Base-by-base conservation (phyloP, 73 alveolate species). In the Urostyla sp. region DNA sequence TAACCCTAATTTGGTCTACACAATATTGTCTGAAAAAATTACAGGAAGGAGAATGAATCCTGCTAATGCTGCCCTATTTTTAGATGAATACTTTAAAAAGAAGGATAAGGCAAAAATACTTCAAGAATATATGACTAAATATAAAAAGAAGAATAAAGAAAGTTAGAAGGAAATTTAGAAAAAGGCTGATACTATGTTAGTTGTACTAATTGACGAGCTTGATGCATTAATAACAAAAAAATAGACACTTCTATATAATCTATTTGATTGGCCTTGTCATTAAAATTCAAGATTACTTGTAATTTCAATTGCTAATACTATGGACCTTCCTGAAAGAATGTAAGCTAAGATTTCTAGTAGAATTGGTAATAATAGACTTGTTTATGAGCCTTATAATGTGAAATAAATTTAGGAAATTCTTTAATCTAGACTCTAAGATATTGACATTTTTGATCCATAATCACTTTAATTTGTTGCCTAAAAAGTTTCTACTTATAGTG, bases 221-320 rank as follows among this genome's bases (percentile, higher is more conserved):
- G 99, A 96, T 83, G 94, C 94, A 28, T 88, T 96, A 45, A 85
- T 92, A 21, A 96, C 97, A 40, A 86, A 90, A 45, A 87, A 89
- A 50, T 91, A 96, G 74, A 87, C 90, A 32, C 84, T 93, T 36
- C 89, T 96, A 37, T 96, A 96, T 83, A 94, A 96, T 54, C 74
- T 96, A 16, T 88, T 96, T 69, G 97, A 96, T 67, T 96, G 99
- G 99, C 95, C 99, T 0, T 89, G 92, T 59, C 81, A 85, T 52
- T 77, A 60, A 28, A 60, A 83, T 24, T 96, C 99, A 1, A 76
- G 91, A 48, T 72, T 96, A 46, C 89, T 94, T 10, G 90, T 95
- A 18, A 83, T 95, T 28, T 75, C 97, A 30, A 96, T 96, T 59
- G 98, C 99, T 1, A 96, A 96, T 51, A 96, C 99, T n/a, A 93